Evolutionary conservation across 805 yeast genomes (phyloP).

Genomic region (Priceomyces carsonii): DNA sequence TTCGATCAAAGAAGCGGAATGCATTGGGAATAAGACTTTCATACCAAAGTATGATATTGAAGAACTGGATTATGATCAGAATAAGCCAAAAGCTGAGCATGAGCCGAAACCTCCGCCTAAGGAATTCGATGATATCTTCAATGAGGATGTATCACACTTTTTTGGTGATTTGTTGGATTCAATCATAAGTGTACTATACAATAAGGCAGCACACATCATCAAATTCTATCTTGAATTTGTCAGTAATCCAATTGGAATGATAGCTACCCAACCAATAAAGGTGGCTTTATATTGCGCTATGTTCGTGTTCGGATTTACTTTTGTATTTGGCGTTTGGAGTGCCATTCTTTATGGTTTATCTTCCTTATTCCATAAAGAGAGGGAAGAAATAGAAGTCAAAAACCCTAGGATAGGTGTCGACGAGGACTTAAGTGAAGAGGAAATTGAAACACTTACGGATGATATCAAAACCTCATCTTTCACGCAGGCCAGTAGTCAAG

Average conservation of each 20-base stretch:
- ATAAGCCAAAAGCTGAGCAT: conserved; percentile 41
- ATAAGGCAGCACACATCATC: too few relatives aligned
- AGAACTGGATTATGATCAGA: conserved; percentile 38
- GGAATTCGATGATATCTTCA: conserved; percentile 35
- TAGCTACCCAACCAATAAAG: conserved; percentile 50
- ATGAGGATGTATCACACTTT: conserved; percentile 14
- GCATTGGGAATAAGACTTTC: conserved; percentile 76
- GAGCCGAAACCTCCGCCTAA: conserved; percentile 48
- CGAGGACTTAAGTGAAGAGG: neutral
- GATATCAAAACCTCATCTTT: neutral
- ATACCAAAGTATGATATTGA: conserved; percentile 55
- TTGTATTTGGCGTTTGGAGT: conserved; percentile 46
- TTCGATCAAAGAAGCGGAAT: conserved; percentile 80
- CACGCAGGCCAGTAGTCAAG: neutral
- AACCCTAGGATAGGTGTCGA: neutral
- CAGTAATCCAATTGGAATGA: conserved; percentile 45
- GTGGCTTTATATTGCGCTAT: conserved; percentile 48
- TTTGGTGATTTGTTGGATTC: too few relatives aligned
- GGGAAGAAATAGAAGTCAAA: neutral
- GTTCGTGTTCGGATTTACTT: conserved; percentile 39
- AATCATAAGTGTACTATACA: too few relatives aligned
- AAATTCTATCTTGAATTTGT: conserved; percentile 40
- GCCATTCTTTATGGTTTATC: conserved; percentile 27
- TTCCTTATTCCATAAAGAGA: conserved; percentile 5
- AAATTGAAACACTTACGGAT: conserved; percentile 1